Evolutionary conservation across 345 rosid genomes (phyloP), one percentile per base, ranked within the genome.

Genomic region (Cardiospermum halicacabum): DNA sequence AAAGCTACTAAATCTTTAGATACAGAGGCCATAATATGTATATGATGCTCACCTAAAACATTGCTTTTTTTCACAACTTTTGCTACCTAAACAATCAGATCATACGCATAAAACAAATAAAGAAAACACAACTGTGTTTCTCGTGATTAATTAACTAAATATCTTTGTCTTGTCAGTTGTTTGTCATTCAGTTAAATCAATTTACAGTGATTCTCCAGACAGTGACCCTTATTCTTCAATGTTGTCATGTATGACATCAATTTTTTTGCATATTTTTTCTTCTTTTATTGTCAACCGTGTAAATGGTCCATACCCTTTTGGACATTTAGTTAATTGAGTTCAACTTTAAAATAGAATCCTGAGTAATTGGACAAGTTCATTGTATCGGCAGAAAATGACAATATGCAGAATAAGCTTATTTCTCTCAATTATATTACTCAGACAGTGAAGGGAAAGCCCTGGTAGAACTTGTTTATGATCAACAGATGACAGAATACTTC

Each of bases 351-450:
- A 5, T n/a, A 43, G 49, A 16, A 4, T 16, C n/a, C 0, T 3
- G 16, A 15, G 48, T 1, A 42, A 42, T 42, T 42, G 18, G 19
- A 42, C n/a, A 30, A 45, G 11, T 37, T 42, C 30, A 5, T 3
- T 19, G 11, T 2, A 7, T 27, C 48, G 8, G 7, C 37, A 45
- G 32, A 28, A 67, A 59, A 55, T 36, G 58, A 67, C 58, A 58
- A 19, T 9, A 55, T 32, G 13, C 11, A 55, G 58, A 39, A 36
- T 49, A 57, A 50, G 18, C 24, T 62, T 24, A 37, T 54, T 69
- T 58, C 42, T 39, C 59, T 50, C 58, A 53, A 78, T 53, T 58
- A 37, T 34, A 25, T 71, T 65, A 16, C 40, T 47, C 71, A 37
- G 22, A 8, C 13, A 58, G 65, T n/a, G n/a, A n/a, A 28, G 30